phyloP scores from a whole-genome alignment of 1,284 basidiomycete genomes.

The Ceratobasidium sp. region DNA sequence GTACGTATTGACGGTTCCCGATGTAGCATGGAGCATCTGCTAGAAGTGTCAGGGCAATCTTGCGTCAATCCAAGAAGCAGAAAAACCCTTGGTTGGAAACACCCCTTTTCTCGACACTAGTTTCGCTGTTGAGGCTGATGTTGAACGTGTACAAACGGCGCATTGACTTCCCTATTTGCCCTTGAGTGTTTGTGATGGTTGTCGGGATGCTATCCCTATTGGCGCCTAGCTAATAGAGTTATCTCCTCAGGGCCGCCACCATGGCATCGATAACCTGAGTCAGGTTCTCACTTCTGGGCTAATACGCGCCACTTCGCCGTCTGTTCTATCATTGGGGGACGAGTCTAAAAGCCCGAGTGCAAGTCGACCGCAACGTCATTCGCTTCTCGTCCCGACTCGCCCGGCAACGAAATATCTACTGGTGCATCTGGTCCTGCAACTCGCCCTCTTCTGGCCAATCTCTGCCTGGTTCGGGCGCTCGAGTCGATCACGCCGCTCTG shows the following conservation, averaged over 20 bases:
- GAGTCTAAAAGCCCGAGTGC: slow-evolving; percentile 9
- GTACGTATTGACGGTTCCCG: neutral
- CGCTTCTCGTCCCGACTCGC: neutral
- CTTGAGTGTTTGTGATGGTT: too few relatives aligned
- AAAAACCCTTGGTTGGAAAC: neutral
- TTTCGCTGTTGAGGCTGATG: neutral
- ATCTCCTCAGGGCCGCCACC: neutral
- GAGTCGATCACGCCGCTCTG: slow-evolving; percentile 13
- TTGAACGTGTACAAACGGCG: too few relatives aligned
- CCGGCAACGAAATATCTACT: neutral
- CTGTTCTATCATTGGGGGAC: neutral
- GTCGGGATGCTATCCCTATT: neutral
- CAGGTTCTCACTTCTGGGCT: neutral
- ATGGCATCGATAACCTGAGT: neutral
- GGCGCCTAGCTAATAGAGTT: too few relatives aligned
- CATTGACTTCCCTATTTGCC: too few relatives aligned
- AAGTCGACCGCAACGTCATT: neutral
- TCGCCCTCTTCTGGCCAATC: slow-evolving; percentile 33
- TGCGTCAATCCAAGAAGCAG: neutral
- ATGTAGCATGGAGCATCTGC: neutral
- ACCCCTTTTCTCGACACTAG: neutral
- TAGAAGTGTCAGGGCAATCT: neutral
- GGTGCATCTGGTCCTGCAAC: too few relatives aligned
- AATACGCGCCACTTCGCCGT: neutral
- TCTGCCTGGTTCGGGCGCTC: neutral